Evolutionary conservation across 1,284 basidiomycete genomes (phyloP).

Genomic region (Athelia psychrophila): DNA sequence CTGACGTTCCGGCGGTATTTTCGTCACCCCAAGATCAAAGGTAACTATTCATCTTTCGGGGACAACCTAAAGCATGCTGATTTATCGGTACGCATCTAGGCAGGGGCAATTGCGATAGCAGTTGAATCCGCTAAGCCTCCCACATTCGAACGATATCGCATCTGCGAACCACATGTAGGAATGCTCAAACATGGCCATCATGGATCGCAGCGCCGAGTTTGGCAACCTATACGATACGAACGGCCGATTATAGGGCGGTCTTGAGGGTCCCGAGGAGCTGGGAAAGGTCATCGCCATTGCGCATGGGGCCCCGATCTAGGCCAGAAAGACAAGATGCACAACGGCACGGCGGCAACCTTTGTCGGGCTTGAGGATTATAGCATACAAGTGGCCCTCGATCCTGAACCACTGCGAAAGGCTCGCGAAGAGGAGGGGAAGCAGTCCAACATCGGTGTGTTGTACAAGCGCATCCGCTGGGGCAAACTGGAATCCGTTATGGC

Average conservation of each 20-base stretch:
- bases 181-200: conserved; percentile 95
- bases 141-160: conserved; percentile 93
- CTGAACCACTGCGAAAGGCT: too few species aligned
- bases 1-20: conserved; percentile 75
- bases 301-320: too few species aligned
- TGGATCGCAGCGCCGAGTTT: conserved; percentile 78
- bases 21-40: conserved; percentile 68
- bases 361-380: too few species aligned
- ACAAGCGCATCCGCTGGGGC: too few species aligned
- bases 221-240: conserved; percentile 76
- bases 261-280: conserved; percentile 77
- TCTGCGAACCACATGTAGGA: conserved; percentile 97
- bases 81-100: conserved; percentile 39
- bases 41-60: conserved; percentile 44
- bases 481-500: too few species aligned
- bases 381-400: too few species aligned
- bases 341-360: too few species aligned
- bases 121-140: conserved; percentile 74
- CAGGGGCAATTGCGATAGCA: conserved; percentile 68
- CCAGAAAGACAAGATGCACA: too few species aligned
- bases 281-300: conserved; percentile 73
- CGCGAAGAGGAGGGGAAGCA: too few species aligned
- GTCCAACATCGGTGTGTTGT: too few species aligned
- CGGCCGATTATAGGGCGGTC: conserved; percentile 79
- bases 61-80: conserved; percentile 1